Base-by-base conservation (phyloP, 805 yeast genomes). In the Barnettozyma sp. region DNA sequence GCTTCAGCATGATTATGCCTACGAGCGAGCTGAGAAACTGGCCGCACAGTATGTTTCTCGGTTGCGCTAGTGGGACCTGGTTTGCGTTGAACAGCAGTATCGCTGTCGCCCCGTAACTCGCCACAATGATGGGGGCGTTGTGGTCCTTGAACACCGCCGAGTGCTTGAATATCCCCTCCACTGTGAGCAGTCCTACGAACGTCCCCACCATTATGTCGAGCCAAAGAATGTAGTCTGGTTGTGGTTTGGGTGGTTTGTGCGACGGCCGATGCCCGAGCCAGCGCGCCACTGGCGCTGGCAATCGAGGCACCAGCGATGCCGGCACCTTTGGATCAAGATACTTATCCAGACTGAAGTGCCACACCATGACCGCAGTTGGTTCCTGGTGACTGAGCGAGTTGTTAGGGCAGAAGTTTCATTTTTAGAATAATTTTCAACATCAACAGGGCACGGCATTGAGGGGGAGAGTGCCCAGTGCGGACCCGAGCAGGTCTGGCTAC, bases 21-120 rank as follows among this genome's bases (percentile, higher is more conserved):
- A 76, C 48, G 10, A 77, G 32, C 0, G 79, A 59, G 9, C 76
- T 54, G 7, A 73, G 14, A 40, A 78, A 66, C 35, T 76, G 78
- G 7, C 84, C 84, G 28, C 71, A 26, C 11, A 78, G 34, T 2
- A 77, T 58, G 48, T 71, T 74, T 30, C 84, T 55, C 0, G 85
- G 85, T 56, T 78, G 85, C 1, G 82, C 73, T 30, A 78, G 55
- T 3, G 84, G 83, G 0, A 70, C 68, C 15, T 52, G 64, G 13
- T 61, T 56, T 2, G 73, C 69, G 48, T 76, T 78, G 55, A 70
- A 78, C 25, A 73, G 59, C 12, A 78, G 58, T 25, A 78, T 68
- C 2, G 82, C 80, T 2, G 78, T 60, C 0, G 85, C 85, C 0
- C 79, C 85, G 44, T 72, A 73, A 43, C 68, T 59, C 3, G 77